These are phyloP conservation scores for Myxozyma udenii DNA, from an alignment of 805 yeast species.

Conservation along the genomic window DNA sequence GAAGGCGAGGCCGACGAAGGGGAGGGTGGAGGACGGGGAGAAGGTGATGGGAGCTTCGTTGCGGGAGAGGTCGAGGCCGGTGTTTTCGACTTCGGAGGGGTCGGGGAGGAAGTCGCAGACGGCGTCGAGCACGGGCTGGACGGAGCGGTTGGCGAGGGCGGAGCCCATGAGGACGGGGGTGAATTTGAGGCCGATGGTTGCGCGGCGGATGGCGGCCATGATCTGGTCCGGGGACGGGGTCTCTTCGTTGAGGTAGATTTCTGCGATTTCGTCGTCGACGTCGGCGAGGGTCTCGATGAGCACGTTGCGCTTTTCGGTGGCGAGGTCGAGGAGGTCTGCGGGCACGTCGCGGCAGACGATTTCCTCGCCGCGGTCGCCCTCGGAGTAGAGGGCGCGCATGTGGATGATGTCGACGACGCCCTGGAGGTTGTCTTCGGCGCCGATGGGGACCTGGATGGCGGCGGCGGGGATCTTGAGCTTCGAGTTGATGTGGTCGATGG, in stretches of 20 bases:
- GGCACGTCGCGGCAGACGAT: conserved; percentile 66
- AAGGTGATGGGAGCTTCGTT: conserved; percentile 68
- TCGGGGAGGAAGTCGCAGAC: conserved; percentile 94
- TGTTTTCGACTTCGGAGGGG: conserved; percentile 89
- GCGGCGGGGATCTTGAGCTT: conserved; percentile 94
- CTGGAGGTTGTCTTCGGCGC: conserved; percentile 75
- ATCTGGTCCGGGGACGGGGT: conserved; percentile 84
- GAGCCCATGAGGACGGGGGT: conserved; percentile 99
- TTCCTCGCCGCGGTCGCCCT: conserved; percentile 84
- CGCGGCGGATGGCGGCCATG: conserved; percentile 83
- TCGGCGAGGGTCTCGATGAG: conserved; percentile 95
- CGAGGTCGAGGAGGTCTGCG: conserved; percentile 71
- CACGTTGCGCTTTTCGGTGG: conserved; percentile 81
- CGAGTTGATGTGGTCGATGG: conserved; percentile 82
- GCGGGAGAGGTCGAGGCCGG: conserved; percentile 68
- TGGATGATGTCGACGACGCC: conserved; percentile 93
- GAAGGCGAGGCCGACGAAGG: conserved; percentile 97
- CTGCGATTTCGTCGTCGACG: conserved; percentile 97
- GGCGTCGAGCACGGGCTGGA: conserved; percentile 93
- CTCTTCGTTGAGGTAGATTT: conserved; percentile 81
- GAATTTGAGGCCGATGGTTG: conserved; percentile 92
- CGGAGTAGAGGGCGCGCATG: conserved; percentile 81
- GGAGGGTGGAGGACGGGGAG: conserved; percentile 66
- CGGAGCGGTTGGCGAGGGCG: conserved; percentile 93
- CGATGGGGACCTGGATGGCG: conserved; percentile 97